Conservation (phyloP, 2,329 filamentous ascomycete genomes). For the Pseudogymnoascus sp. region DNA sequence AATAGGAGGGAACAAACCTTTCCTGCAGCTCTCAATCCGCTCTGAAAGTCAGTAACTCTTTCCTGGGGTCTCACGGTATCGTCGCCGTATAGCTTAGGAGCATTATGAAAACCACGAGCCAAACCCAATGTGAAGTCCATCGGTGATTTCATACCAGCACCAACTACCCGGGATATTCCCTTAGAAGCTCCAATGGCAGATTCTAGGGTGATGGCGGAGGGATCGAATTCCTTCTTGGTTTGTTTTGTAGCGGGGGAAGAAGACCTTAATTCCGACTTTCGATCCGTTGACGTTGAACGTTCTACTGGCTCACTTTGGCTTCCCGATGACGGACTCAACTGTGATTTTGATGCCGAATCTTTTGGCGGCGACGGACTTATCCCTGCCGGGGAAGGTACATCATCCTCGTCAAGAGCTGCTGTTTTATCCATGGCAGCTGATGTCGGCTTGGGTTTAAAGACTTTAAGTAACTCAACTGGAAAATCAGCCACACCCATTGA, state of each 20-base stretch:
- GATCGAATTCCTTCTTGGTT: conserved; percentile 25
- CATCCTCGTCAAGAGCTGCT: not conserved
- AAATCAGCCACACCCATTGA: conserved; percentile 76
- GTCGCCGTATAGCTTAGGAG: conserved; percentile 77
- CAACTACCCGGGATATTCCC: conserved; percentile 50
- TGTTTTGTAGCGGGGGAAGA: conserved; percentile 18
- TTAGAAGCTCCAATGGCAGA: conserved; percentile 46
- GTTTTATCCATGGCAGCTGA: not conserved
- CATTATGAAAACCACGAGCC: conserved; percentile 81
- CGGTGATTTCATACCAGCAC: conserved; percentile 68
- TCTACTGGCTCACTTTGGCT: conserved; percentile 13
- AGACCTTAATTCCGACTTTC: conserved; percentile 14
- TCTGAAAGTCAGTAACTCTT: conserved; percentile 69
- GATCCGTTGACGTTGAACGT: conserved; percentile 14
- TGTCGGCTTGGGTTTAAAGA: conserved; percentile 11
- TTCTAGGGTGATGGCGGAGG: conserved; percentile 35
- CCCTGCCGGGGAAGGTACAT: not conserved
- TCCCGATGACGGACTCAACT: conserved; percentile 12
- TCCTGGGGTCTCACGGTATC: conserved; percentile 70
- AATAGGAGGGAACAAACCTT: conserved; percentile 37
- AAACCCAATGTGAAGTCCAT: conserved; percentile 79
- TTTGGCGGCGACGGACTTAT: not conserved
- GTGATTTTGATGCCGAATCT: conserved; percentile 11
- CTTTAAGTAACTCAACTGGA: conserved; percentile 48
- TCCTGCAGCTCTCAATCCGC: conserved; percentile 68